These are phyloP conservation scores for Stagonosporopsis cucurbitacearum DNA, from an alignment of 2,329 filamentous ascomycete genomes.

Conservation along the genomic window DNA sequence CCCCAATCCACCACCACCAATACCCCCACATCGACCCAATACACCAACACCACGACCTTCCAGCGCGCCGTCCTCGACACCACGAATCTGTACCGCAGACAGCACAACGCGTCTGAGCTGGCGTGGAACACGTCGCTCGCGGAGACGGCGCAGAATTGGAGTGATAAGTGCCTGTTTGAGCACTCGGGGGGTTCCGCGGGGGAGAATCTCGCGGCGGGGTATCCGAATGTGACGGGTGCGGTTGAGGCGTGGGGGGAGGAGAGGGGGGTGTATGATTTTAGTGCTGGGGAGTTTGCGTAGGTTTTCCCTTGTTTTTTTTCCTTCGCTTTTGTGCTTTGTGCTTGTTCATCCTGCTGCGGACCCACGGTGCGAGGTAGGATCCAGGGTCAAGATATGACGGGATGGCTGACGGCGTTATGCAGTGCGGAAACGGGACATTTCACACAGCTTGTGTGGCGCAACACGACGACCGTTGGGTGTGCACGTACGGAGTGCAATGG, in stretches of 20 bases:
- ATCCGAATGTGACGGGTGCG: constrained; percentile 62
- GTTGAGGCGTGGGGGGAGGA: constrained; percentile 73
- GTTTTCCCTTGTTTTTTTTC: not conserved
- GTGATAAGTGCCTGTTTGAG: constrained; percentile 55
- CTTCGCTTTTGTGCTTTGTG: not conserved
- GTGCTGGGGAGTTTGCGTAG: constrained; percentile 60
- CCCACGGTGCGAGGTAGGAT: too few relatives aligned
- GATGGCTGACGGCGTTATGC: not conserved
- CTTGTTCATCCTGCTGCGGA: too few relatives aligned
- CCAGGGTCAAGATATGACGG: too few relatives aligned
- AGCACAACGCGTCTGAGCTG: constrained; percentile 66
- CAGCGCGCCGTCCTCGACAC: constrained; percentile 64
- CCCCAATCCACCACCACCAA: not conserved
- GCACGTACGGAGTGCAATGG: constrained; percentile 27
- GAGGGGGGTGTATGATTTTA: constrained; percentile 64
- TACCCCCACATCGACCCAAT: constrained; percentile 29
- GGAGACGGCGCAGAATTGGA: constrained; percentile 61
- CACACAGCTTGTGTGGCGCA: constrained; percentile 39
- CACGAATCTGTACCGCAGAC: constrained; percentile 69
- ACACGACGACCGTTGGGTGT: constrained; percentile 33
- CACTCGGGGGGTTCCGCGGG: constrained; percentile 71
- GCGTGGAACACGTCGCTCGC: constrained; percentile 71
- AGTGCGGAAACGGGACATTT: constrained; percentile 51
- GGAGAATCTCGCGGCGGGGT: constrained; percentile 77
- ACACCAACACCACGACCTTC: constrained; percentile 53